Base-by-base conservation (phyloP, 306 rosid species). In the Potentilla sterilis region DNA sequence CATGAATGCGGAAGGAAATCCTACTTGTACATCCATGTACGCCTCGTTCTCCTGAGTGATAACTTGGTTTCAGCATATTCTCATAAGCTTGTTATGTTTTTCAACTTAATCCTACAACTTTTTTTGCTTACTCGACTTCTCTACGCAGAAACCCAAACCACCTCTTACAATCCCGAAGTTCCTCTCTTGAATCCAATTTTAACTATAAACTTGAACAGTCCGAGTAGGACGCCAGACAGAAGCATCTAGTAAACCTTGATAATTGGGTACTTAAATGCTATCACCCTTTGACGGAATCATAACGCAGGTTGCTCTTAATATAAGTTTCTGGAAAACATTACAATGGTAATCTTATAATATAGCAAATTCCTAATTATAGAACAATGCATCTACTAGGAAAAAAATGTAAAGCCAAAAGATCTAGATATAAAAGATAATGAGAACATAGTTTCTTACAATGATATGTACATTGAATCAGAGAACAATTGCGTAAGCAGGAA, bases 391-490 rank as follows among this genome's bases (percentile, higher is more conserved):
- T 59, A 81, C 85, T 79, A 48, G 43, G 71, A 57, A 75, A 75
- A 82, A 85, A 75, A 64, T 64, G 79, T 12, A 40, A 70, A 15
- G 58, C 46, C 38, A 55, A 64, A 86, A 86, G 52, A 61, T 47
- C 40, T 67, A 73, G 22, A 71, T 41, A 82, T 68, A 74, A 62
- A 76, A 71, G 58, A 67, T 16, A 76, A 75, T 68, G 76, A 81
- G 76, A 73, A 67, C 74, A 70, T 77, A 82, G 46, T 77, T 87
- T 83, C 83, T 83, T 87, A 82, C 86, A 87, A 81, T 90, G 85
- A 71, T 90, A 93, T 93, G 89, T 89, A 93, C 96, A 93, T 78
- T 81, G 74, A 88, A 87, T 85, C 67, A 48, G 73, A 19, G 46
- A 80, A 87, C 37, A 79, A 88, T 81, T 78, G 79, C 82, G 43